phyloP scores from a whole-genome alignment of 306 rosid species.

The Gillenia trifoliata region DNA sequence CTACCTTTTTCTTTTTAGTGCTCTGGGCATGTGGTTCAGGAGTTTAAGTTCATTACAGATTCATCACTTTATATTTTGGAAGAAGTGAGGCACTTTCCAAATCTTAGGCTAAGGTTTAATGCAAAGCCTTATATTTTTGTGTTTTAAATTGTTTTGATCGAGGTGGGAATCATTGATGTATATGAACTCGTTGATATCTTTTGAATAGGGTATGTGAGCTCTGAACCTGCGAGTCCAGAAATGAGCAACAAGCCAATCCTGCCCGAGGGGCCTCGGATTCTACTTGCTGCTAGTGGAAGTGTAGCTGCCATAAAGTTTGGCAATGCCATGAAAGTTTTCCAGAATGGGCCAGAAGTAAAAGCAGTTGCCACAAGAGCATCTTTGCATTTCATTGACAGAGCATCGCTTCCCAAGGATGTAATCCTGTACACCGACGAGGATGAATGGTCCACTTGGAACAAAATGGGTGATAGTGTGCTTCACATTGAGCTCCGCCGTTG shows the following conservation, averaged over 20 bases:
- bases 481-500: constrained; percentile 76
- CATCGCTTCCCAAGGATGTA: constrained; percentile 42
- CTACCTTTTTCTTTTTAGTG: not conserved
- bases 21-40: not conserved
- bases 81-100: not conserved
- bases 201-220: constrained; percentile 38
- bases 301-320: constrained; percentile 66
- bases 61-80: not conserved
- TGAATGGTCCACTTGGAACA: constrained; percentile 66
- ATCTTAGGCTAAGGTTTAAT: not conserved
- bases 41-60: not conserved
- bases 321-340: constrained; percentile 43
- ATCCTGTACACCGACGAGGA: constrained; percentile 43
- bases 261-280: constrained; percentile 62
- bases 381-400: constrained; percentile 49
- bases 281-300: constrained; percentile 81
- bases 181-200: constrained; percentile 15
- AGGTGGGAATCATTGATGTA: constrained; percentile 10
- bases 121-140: not conserved
- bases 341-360: constrained; percentile 75
- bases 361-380: constrained; percentile 61
- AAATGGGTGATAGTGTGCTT: constrained; percentile 57
- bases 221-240: constrained; percentile 36
- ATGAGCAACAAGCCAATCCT: constrained; percentile 28
- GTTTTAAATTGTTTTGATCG: not conserved